phyloP scores from a whole-genome alignment of 140 eudicot genomes.

The Ambrosia hybrid region DNA sequence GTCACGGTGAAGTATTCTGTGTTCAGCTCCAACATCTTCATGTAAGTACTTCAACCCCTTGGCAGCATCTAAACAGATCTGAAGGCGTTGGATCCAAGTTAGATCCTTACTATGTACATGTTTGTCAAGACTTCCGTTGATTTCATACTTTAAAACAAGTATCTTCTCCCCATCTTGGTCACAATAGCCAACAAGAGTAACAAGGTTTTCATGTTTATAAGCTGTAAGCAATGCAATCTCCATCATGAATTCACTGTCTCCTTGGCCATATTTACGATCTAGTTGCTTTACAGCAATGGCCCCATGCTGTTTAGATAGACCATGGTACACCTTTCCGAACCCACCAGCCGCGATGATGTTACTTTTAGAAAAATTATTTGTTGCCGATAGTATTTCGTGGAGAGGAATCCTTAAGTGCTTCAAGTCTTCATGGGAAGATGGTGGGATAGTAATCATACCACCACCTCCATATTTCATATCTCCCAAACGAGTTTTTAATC shows the following conservation, averaged over 20 bases:
- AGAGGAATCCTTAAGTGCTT: slow-evolving; percentile 13
- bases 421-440: not conserved
- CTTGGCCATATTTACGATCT: slow-evolving; percentile 13
- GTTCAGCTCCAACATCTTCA: slow-evolving; percentile 16
- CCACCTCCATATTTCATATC: slow-evolving; percentile 8
- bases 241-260: slow-evolving; percentile 23
- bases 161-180: slow-evolving; percentile 28
- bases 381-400: slow-evolving; percentile 21
- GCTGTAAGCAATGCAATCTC: slow-evolving; percentile 31
- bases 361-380: slow-evolving; percentile 8
- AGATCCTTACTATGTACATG: slow-evolving; percentile 12
- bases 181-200: slow-evolving; percentile 31
- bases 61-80: slow-evolving; percentile 33
- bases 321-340: slow-evolving; percentile 30
- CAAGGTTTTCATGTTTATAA: slow-evolving; percentile 29
- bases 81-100: slow-evolving; percentile 29
- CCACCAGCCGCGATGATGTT: slow-evolving; percentile 27
- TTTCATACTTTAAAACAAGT: slow-evolving; percentile 29
- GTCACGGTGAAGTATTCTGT: slow-evolving; percentile 32
- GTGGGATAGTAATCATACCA: not conserved
- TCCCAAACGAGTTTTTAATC: slow-evolving; percentile 22
- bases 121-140: slow-evolving; percentile 28
- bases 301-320: not conserved
- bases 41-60: slow-evolving; percentile 29
- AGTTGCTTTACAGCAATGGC: slow-evolving; percentile 13